These are phyloP conservation scores for Eucalyptus globulus DNA, from an alignment of 345 rosid species.

Conservation along the genomic window DNA sequence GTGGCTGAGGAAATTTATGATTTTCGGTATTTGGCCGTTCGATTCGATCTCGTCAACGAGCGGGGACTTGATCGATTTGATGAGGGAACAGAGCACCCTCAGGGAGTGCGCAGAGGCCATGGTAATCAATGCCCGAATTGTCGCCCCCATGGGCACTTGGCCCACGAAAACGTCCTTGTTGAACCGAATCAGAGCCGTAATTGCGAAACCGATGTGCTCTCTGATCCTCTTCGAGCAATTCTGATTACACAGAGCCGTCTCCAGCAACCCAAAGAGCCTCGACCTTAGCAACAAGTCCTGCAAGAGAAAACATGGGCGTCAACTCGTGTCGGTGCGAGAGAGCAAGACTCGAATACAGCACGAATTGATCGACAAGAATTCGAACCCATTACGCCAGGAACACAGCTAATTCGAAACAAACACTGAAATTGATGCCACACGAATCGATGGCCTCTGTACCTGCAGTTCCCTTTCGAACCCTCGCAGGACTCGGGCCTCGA, in stretches of 20 bases:
- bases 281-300: slow-evolving; percentile 46
- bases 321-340: neutral
- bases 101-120: slow-evolving; percentile 20
- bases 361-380: neutral
- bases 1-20: slow-evolving; percentile 20
- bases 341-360: neutral
- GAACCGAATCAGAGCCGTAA: slow-evolving; percentile 38
- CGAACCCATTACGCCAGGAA: neutral
- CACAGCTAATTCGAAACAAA: neutral
- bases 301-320: neutral
- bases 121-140: slow-evolving; percentile 28
- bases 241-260: slow-evolving; percentile 16
- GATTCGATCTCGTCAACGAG: slow-evolving; percentile 44
- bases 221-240: slow-evolving; percentile 12
- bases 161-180: slow-evolving; percentile 72
- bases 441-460: neutral
- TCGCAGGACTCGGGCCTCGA: slow-evolving; percentile 26
- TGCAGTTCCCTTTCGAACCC: slow-evolving; percentile 39
- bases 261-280: slow-evolving; percentile 23
- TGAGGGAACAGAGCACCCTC: slow-evolving; percentile 22
- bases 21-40: slow-evolving; percentile 30
- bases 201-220: slow-evolving; percentile 28
- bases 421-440: neutral
- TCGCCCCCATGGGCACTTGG: slow-evolving; percentile 31
- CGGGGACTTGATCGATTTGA: slow-evolving; percentile 46